These are phyloP conservation scores for Diplodia mutila DNA, from an alignment of 2,329 filamentous ascomycete genomes.

Conservation along the genomic window DNA sequence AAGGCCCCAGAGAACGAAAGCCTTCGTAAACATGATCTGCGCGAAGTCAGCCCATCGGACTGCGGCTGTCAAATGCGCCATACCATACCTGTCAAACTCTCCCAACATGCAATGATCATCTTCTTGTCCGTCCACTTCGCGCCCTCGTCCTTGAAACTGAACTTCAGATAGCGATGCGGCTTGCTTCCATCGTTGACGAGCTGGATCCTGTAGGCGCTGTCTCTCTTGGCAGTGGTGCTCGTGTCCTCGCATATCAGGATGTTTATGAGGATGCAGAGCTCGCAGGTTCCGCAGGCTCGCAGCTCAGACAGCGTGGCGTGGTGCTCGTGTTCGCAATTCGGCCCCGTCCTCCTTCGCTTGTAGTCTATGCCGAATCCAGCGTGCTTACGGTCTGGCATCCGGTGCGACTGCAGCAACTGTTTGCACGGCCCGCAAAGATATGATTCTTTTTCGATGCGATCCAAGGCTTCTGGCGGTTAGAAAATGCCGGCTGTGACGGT, in stretches of 20 bases:
- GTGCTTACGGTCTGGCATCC: neutral
- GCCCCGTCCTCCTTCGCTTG: conserved; percentile 1
- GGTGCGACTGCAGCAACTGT: neutral
- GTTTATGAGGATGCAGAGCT: neutral
- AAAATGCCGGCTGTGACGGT: neutral
- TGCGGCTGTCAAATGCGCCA: neutral
- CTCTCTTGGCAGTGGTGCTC: neutral
- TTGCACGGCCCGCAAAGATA: neutral
- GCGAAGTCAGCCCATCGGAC: neutral
- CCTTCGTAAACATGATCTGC: neutral
- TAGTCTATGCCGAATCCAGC: neutral
- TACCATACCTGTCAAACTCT: neutral
- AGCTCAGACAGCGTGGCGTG: neutral
- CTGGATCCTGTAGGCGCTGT: neutral
- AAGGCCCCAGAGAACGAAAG: neutral
- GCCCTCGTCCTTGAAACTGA: neutral
- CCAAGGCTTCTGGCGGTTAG: neutral
- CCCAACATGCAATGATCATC: conserved; percentile 4
- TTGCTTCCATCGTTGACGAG: neutral
- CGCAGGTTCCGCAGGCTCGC: neutral
- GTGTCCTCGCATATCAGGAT: neutral
- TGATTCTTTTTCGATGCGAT: neutral
- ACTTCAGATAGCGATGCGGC: neutral
- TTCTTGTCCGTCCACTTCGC: conserved; percentile 9
- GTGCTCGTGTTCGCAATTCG: neutral